These are phyloP conservation scores for Termitomyces sp. DNA, from an alignment of 768 basidiomycete genomes.

Conservation along the genomic window DNA sequence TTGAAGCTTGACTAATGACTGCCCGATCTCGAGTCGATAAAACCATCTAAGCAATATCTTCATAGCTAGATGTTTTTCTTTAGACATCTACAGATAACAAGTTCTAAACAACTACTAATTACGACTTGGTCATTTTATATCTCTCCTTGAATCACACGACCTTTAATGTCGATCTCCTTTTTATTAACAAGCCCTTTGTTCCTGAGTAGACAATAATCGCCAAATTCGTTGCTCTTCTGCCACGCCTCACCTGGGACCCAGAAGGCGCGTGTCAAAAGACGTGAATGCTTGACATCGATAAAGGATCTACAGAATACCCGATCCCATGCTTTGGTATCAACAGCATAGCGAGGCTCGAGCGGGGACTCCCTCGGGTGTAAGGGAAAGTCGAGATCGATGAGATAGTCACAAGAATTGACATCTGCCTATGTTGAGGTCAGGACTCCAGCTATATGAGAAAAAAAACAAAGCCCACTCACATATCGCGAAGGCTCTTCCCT, in stretches of 20 bases:
- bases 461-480: constrained; percentile 39
- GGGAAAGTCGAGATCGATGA: constrained; percentile 90
- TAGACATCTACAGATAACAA: neutral
- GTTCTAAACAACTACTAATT: neutral
- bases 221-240: constrained; percentile 71
- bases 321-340: constrained; percentile 71
- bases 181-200: constrained; percentile 42
- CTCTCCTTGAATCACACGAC: constrained; percentile 13
- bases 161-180: constrained; percentile 31
- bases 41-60: neutral
- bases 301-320: constrained; percentile 78
- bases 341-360: constrained; percentile 79
- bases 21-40: neutral
- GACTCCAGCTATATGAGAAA: neutral
- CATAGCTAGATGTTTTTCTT: neutral
- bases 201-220: constrained; percentile 87
- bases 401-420: constrained; percentile 75
- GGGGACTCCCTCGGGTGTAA: constrained; percentile 49
- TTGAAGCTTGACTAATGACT: neutral
- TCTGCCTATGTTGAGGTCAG: constrained; percentile 49
- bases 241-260: constrained; percentile 76
- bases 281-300: constrained; percentile 77
- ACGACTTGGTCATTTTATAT: constrained; percentile 1
- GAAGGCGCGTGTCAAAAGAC: constrained; percentile 67
- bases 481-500: constrained; percentile 73